Conservation (phyloP, 495 filamentous ascomycete species). For the Evansstolkia leycettana region DNA sequence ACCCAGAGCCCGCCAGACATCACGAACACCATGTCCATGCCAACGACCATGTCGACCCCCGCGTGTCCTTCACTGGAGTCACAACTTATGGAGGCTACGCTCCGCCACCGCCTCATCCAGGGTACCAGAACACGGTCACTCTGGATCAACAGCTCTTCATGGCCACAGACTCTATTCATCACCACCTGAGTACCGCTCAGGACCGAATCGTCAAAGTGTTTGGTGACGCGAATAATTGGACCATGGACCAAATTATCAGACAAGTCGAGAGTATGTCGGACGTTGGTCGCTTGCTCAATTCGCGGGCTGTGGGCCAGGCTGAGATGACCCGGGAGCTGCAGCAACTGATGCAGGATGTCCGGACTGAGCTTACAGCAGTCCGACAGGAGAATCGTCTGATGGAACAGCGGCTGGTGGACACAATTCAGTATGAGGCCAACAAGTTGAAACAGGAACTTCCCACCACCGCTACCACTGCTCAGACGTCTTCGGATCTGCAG, state of each 20-base stretch:
- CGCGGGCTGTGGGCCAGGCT: slow-evolving; percentile 3
- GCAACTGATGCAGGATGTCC: slow-evolving; percentile 3
- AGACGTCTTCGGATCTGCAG: no score
- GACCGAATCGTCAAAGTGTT: slow-evolving; percentile 5
- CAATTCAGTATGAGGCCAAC: slow-evolving; percentile 7
- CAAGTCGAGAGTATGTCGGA: slow-evolving; percentile 10
- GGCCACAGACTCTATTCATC: slow-evolving; percentile 8
- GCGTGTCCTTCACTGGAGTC: slow-evolving; percentile 2
- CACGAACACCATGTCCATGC: no score
- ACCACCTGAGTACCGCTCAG: slow-evolving; percentile 7
- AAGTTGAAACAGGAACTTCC: slow-evolving; percentile 6
- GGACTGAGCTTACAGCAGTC: slow-evolving; percentile 2
- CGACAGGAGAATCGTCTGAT: slow-evolving; percentile 3
- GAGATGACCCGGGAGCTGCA: slow-evolving; percentile 3
- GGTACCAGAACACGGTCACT: slow-evolving; percentile 14
- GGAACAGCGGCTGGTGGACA: slow-evolving; percentile 4
- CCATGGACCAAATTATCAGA: slow-evolving; percentile 9
- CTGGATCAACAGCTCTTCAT: slow-evolving; percentile 11
- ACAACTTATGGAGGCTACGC: slow-evolving; percentile 14
- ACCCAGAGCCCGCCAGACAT: no score
- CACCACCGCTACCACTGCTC: no score
- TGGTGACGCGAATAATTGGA: slow-evolving; percentile 11
- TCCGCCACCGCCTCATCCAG: slow-evolving; percentile 12
- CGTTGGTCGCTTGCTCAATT: slow-evolving; percentile 4
- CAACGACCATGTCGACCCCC: no score